phyloP scores from a whole-genome alignment of 2,329 filamentous ascomycete species.

The Colletotrichum sp. region DNA sequence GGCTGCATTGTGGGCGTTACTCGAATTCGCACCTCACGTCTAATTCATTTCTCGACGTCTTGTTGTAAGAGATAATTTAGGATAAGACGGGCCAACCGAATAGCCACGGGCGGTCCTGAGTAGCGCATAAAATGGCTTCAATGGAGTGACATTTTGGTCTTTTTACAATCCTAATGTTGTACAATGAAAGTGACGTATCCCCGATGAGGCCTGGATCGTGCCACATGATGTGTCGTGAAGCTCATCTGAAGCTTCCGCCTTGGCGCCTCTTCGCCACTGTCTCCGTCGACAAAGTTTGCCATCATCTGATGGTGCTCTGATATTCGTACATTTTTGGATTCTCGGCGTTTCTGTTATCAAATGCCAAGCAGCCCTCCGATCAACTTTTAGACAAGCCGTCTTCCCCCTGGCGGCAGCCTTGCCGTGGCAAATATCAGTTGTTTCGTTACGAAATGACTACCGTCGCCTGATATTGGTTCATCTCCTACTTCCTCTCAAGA shows the following conservation, averaged over 20 bases:
- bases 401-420: background rate
- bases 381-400: background rate
- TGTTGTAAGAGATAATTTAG: background rate
- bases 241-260: background rate
- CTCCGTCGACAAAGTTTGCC: background rate
- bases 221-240: background rate
- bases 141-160: background rate
- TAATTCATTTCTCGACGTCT: background rate
- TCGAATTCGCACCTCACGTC: background rate
- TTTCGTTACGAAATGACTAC: background rate
- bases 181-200: background rate
- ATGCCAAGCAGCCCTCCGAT: background rate
- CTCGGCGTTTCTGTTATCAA: background rate
- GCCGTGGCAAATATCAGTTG: background rate
- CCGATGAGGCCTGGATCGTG: background rate
- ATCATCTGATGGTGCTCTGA: background rate
- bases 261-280: background rate
- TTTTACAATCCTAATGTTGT: background rate
- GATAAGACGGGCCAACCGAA: background rate
- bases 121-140: background rate
- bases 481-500: background rate
- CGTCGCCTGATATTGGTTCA: background rate
- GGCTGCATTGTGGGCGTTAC: slow-evolving; percentile 6
- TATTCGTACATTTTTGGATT: background rate
- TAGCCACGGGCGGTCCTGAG: background rate